Conservation (phyloP, 2,329 filamentous ascomycete species). For the Bipolaris sorokiniana region DNA sequence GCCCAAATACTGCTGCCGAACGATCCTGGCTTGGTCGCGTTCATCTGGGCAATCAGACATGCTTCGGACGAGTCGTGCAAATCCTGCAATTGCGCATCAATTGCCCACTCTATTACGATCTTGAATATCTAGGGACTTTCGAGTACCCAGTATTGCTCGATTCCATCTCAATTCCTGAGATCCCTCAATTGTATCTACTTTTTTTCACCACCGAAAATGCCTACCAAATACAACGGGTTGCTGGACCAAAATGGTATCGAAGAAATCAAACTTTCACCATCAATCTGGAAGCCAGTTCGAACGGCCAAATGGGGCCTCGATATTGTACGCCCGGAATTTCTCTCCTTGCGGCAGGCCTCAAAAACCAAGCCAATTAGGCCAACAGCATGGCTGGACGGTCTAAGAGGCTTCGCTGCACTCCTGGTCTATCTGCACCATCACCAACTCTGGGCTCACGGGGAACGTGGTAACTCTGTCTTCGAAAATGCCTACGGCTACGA, state of each 20-base stretch:
- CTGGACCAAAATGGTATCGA: constrained; percentile 36
- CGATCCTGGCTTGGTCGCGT: neutral
- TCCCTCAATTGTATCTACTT: neutral
- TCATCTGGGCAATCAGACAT: neutral
- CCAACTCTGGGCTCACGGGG: constrained; percentile 52
- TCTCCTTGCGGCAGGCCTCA: constrained; percentile 26
- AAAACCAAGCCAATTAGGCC: constrained; percentile 30
- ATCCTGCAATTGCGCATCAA: neutral
- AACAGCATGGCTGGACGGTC: constrained; percentile 61
- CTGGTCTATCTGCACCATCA: constrained; percentile 68
- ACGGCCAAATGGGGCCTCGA: constrained; percentile 40
- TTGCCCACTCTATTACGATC: neutral
- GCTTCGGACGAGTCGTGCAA: neutral
- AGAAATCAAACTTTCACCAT: constrained; percentile 31
- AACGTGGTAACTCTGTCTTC: constrained; percentile 57
- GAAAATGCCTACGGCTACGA: constrained; percentile 43
- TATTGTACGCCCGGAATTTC: constrained; percentile 41
- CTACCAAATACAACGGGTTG: constrained; percentile 36
- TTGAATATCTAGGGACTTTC: neutral
- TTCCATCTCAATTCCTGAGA: neutral
- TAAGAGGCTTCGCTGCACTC: constrained; percentile 70
- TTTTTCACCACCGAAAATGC: constrained; percentile 27
- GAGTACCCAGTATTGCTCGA: neutral
- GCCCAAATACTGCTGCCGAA: neutral
- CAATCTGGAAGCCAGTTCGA: constrained; percentile 37